Base-by-base conservation (phyloP, 2,329 filamentous ascomycete species). In the Pyrenophora teres region DNA sequence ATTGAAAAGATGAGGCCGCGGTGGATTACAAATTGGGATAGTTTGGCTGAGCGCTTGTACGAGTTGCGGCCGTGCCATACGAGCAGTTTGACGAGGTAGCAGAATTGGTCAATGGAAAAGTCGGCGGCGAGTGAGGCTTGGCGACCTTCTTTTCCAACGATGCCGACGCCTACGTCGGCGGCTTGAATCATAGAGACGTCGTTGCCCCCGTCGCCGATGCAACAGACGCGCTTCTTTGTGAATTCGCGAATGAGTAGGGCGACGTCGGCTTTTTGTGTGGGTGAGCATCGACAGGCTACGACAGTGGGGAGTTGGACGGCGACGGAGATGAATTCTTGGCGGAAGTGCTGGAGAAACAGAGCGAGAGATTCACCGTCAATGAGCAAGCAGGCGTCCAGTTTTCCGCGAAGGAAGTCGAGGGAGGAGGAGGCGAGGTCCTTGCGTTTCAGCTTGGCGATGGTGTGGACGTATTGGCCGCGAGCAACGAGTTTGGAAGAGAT, bases 101-200 rank as follows among this genome's bases (percentile, higher is more conserved):
- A 89, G 75, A 99, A 99, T 67, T 97, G 92, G 54, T 92, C 90
- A 63, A 99, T 96, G 52, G 89, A 94, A 74, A 99, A 99, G 73
- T 99, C 94, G 9, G 94, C 95, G 0, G 95, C 95, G 40, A 99
- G 81, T 68, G 89, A 94, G 31, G 94, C 94, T 78, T 99, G 94
- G 18, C 90, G 86, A 30, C 94, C 94, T 78, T 99, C 94, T 78
- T 99, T 99, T 54, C 94, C 94, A 0, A 97, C 94, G 56, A 99
- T 99, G 55, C 94, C 94, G 21, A 99, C 93, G 54, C 95, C 95
- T 0, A 99, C 92, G 68, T 99, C 94, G 0, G 95, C 94, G 6
- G 94, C 93, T 78, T 97, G 94, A 63, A 99, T 99, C 94, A 99
- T 99, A 62, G 88, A 93, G 4, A 99, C 94, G 72, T 99, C 95